Conservation (phyloP, 208 protist species). For the Leishmania braziliensis region DNA sequence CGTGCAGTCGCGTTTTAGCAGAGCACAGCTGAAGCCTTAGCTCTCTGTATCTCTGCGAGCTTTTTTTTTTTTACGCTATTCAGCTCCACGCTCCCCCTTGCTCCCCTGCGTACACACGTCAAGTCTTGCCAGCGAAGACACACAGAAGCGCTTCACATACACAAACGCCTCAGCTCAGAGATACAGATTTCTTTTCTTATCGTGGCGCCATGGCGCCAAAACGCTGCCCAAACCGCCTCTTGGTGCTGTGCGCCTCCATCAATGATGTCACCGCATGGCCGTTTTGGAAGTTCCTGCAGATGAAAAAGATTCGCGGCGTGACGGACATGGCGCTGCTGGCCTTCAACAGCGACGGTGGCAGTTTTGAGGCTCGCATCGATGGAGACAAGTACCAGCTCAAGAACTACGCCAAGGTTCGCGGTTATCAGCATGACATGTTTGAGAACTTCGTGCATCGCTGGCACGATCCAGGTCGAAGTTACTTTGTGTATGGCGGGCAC, state of each 20-base stretch:
- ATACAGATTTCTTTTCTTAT: neutral
- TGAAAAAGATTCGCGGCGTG: constrained; percentile 80
- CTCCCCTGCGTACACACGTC: neutral
- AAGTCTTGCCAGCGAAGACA: neutral
- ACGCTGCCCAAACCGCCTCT: constrained; percentile 49
- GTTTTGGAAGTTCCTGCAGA: constrained; percentile 90
- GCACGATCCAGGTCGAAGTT: constrained; percentile 72
- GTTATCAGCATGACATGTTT: constrained; percentile 74
- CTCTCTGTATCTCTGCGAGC: too few relatives aligned
- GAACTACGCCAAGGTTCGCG: constrained; percentile 69
- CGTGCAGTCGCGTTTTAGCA: too few relatives aligned
- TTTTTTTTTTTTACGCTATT: neutral
- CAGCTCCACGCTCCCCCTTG: neutral
- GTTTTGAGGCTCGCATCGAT: constrained; percentile 85
- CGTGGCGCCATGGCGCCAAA: constrained; percentile 23
- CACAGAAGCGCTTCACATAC: neutral
- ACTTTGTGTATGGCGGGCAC: constrained; percentile 88
- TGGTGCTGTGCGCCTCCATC: constrained; percentile 80
- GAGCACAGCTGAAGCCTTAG: too few relatives aligned
- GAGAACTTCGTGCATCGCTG: constrained; percentile 62
- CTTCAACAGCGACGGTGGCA: constrained; percentile 86
- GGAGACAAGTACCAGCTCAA: constrained; percentile 68
- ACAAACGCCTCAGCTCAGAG: neutral
- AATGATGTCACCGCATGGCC: constrained; percentile 89
- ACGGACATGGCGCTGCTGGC: constrained; percentile 81